Evolutionary conservation across 768 basidiomycete species (phyloP).

Genomic region (Dacryopinax primogenitus): DNA sequence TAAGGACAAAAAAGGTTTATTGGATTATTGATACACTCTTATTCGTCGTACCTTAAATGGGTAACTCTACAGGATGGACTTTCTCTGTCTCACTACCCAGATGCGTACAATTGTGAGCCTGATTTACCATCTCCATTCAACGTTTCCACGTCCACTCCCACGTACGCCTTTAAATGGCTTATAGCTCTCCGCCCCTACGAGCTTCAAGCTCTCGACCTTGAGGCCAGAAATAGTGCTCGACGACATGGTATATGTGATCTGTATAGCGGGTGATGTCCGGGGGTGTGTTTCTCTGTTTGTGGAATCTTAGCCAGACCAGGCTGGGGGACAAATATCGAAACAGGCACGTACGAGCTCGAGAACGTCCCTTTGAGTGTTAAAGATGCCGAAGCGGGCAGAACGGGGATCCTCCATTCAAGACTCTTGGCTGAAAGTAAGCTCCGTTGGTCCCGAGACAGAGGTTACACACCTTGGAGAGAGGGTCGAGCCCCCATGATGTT

Average conservation of each 20-base stretch:
- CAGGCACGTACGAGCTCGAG: conserved; percentile 41
- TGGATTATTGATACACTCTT: too few species aligned
- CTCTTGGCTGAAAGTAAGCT: conserved; percentile 42
- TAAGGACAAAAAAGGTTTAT: too few species aligned
- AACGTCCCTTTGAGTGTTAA: conserved; percentile 72
- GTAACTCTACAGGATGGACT: too few species aligned
- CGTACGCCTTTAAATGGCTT: conserved; percentile 89
- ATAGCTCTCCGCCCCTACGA: conserved; percentile 59
- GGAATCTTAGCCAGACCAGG: not conserved
- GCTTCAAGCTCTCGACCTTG: conserved; percentile 72
- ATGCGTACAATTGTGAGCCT: too few species aligned
- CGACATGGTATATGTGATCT: conserved; percentile 57
- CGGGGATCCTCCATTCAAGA: conserved; percentile 67
- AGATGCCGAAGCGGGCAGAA: conserved; percentile 47
- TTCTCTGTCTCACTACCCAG: too few species aligned
- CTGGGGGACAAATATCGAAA: not conserved
- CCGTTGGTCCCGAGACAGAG: too few species aligned
- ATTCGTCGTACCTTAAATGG: too few species aligned
- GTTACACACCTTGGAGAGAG: conserved; percentile 45
- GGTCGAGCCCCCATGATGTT: conserved; percentile 73
- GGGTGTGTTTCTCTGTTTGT: conserved; percentile 30
- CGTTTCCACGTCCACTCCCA: conserved; percentile 47
- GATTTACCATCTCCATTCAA: conserved; percentile 46
- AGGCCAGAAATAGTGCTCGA: conserved; percentile 63
- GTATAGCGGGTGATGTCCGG: conserved; percentile 63